phyloP scores from a whole-genome alignment of 345 rosid species.

The Passiflora organensis region DNA sequence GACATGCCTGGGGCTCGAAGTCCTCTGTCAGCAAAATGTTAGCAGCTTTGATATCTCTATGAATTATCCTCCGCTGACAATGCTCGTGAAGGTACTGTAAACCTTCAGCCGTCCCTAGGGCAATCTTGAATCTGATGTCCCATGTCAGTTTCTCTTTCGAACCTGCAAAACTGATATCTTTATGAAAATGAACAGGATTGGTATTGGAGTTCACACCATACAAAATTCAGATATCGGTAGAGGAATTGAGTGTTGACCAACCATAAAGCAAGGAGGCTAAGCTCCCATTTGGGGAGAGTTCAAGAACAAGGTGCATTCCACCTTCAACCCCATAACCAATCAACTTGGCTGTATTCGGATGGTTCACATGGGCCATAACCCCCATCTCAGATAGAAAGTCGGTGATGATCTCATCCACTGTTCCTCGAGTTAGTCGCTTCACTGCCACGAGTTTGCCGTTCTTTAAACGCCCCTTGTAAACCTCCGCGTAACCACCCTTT shows the following conservation, averaged over 20 bases:
- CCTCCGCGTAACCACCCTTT: constrained; percentile 95
- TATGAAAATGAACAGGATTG: not conserved
- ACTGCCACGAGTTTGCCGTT: constrained; percentile 67
- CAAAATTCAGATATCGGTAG: not conserved
- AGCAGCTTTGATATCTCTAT: no score
- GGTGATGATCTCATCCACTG: constrained; percentile 50
- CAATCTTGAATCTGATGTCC: constrained; percentile 58
- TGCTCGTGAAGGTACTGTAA: constrained; percentile 63
- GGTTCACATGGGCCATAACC: constrained; percentile 92
- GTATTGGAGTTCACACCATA: not conserved
- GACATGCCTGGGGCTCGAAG: constrained; percentile 62
- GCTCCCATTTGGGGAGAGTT: constrained; percentile 86
- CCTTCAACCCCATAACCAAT: constrained; percentile 90
- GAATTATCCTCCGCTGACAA: constrained; percentile 68
- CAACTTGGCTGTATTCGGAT: constrained; percentile 76
- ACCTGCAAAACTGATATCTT: constrained; percentile 30
- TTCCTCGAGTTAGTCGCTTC: constrained; percentile 65
- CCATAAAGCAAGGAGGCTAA: constrained; percentile 81
- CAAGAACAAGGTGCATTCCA: no score
- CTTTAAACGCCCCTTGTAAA: constrained; percentile 57
- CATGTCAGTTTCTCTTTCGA: constrained; percentile 52
- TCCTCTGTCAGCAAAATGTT: constrained; percentile 70
- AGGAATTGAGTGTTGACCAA: constrained; percentile 20
- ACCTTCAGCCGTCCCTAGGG: constrained; percentile 62
- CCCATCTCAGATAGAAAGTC: constrained; percentile 85